Evolutionary conservation across 345 rosid species (phyloP).

Genomic region (Salix arbutifolia): DNA sequence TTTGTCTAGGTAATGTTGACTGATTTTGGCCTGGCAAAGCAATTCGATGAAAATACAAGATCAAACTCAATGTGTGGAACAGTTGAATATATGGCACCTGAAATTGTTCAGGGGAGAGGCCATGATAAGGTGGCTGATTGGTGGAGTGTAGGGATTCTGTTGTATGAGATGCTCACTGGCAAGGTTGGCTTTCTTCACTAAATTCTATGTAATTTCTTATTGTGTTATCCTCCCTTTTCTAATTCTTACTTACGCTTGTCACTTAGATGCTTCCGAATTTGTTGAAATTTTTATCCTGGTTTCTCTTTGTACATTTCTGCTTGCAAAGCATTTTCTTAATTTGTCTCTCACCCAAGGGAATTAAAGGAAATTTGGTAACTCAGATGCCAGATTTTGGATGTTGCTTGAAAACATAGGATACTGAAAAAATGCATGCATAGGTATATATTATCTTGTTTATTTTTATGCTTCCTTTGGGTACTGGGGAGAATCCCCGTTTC

Average conservation of each 20-base stretch:
- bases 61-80: conserved; percentile 95
- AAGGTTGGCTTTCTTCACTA: conserved; percentile 38
- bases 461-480: not conserved
- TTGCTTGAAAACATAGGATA: not conserved
- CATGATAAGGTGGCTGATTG: conserved; percentile 95
- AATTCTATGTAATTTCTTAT: not conserved
- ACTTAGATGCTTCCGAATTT: not conserved
- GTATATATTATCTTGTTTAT: not conserved
- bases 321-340: not conserved
- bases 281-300: not conserved
- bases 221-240: not conserved
- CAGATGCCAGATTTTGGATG: not conserved
- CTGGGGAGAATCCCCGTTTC: not conserved
- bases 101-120: conserved; percentile 81
- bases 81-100: conserved; percentile 94
- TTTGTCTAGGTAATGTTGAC: conserved; percentile 62
- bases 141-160: conserved; percentile 92
- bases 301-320: not conserved
- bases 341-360: not conserved
- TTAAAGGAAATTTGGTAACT: not conserved
- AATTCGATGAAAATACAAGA: conserved; percentile 75
- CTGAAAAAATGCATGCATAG: not conserved
- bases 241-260: not conserved
- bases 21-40: conserved; percentile 89
- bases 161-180: conserved; percentile 94